Percentiles rank a stretch among this genome's conserved stretches.
phyloP scores from a whole-genome alignment of 164 flowering plant species.

The Dillenia suffruticosa region DNA sequence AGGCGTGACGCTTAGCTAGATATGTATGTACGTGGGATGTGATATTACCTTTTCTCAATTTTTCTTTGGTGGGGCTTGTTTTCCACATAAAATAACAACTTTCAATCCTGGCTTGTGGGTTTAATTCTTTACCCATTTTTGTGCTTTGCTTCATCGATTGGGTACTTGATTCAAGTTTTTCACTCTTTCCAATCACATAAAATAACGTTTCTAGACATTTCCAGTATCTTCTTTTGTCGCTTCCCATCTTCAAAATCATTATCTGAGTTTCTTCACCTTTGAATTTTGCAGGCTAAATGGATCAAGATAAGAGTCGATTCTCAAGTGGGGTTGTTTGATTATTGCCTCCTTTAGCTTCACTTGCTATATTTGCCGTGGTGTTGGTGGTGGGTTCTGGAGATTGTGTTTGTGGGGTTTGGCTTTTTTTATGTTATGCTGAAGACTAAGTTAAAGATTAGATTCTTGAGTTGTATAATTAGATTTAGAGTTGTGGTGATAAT shows the following conservation, averaged over 20 bases:
- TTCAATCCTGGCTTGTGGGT: background rate
- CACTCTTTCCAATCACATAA: slow-evolving; percentile 35
- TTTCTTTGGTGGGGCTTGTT: background rate
- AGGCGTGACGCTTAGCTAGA: no score
- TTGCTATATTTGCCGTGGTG: no score
- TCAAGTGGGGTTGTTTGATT: slow-evolving; percentile 18
- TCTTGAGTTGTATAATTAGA: no score
- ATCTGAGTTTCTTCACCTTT: background rate
- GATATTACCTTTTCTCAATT: background rate
- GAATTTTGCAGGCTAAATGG: slow-evolving; percentile 32
- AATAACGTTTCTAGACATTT: slow-evolving; percentile 45
- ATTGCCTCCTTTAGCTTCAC: slow-evolving; percentile 9
- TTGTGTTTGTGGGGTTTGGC: slow-evolving; percentile 1
- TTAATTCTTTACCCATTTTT: slow-evolving; percentile 3
- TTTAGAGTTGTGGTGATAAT: slow-evolving; percentile 9
- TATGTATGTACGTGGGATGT: background rate
- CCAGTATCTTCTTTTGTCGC: slow-evolving; percentile 11
- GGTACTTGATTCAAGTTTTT: background rate
- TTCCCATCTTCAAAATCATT: slow-evolving; percentile 10
- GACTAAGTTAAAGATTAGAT: slow-evolving; percentile 30
- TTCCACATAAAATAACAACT: background rate
- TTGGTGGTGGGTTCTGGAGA: background rate
- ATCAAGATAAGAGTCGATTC: slow-evolving; percentile 13
- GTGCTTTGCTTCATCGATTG: background rate
- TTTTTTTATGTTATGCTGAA: slow-evolving; percentile 53